Evolutionary conservation across 805 yeast genomes (phyloP).

Genomic region (Pichia kluyveri): DNA sequence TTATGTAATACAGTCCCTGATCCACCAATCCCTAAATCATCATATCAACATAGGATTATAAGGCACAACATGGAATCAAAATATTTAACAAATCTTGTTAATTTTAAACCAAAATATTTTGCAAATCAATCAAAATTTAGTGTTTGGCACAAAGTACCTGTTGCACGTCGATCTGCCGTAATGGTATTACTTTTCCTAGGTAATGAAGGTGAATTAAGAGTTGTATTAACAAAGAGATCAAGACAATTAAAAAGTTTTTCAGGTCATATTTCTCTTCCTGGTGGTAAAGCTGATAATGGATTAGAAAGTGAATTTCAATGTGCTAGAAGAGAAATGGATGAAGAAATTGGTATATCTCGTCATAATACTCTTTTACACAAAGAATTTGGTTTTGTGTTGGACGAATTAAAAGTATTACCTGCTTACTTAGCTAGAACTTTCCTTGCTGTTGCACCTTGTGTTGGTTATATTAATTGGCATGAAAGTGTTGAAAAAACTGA

Average conservation of each 20-base stretch:
- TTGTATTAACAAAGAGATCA: slow-evolving; percentile 71
- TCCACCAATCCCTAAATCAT: slow-evolving; percentile 3
- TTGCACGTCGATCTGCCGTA: slow-evolving; percentile 68
- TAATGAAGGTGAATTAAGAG: slow-evolving; percentile 63
- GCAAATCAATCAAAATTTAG: slow-evolving; percentile 24
- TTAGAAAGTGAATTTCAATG: slow-evolving; percentile 61
- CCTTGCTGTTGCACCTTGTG: slow-evolving; percentile 75
- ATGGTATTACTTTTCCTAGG: slow-evolving; percentile 68
- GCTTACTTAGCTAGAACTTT: slow-evolving; percentile 75
- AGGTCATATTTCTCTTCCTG: slow-evolving; percentile 90
- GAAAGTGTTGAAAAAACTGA: slow-evolving; percentile 25
- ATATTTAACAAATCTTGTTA: slow-evolving; percentile 27
- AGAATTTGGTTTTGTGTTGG: slow-evolving; percentile 48
- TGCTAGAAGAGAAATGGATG: slow-evolving; percentile 76
- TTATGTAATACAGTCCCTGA: no score
- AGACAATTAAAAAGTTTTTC: slow-evolving; percentile 62
- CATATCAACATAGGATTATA: slow-evolving; percentile 4
- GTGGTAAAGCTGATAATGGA: slow-evolving; percentile 77
- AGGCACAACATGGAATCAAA: slow-evolving; percentile 23
- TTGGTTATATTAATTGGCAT: slow-evolving; percentile 48
- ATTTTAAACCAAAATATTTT: slow-evolving; percentile 28
- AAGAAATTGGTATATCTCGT: slow-evolving; percentile 70
- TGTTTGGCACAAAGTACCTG: slow-evolving; percentile 61
- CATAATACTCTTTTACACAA: slow-evolving; percentile 34
- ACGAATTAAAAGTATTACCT: slow-evolving; percentile 58